Base-by-base conservation (phyloP, 192 early-diverging fungal genomes). In the Coemansia sp. region DNA sequence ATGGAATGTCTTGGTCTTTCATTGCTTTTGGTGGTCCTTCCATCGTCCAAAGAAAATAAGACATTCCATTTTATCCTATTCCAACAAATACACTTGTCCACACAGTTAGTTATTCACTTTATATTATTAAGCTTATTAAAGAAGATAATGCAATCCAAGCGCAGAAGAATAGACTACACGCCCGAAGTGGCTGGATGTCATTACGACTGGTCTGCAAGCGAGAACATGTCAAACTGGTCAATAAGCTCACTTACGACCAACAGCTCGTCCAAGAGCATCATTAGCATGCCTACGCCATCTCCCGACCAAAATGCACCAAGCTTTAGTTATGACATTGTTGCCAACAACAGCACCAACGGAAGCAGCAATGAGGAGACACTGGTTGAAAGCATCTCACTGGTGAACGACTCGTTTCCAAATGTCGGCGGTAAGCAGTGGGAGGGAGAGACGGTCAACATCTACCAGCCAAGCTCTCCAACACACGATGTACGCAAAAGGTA, bases 321-420 rank as follows among this genome's bases (percentile, higher is more conserved):
- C 19, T 21, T 26, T 21, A 72, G 21, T 40, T 26, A 26, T 26
- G 26, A 26, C 26, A 26, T 26, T 26, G 26, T 26, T 26, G 9
- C 8, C 8, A 52, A 42, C n/a, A 65, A 57, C 22, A 39, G 43
- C 54, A 66, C 40, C 41, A 67, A 57, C 12, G 11, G 11, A 7
- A 66, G 64, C 61, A 62, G 61, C 61, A 72, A 72, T 19, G 45
- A 66, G 4, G 64, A 72, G 2, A 72, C 65, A 19, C 65, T 72
- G 0, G 42, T 60, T 40, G 60, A 18, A 12, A 32, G 58, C 36
- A 52, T 58, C 4, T 47, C 63, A 13, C 11, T 48, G 0, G 71
- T 49, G 56, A 13, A 39, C 39, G 36, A 59, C 39, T 6, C n/a
- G 36, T 59, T 59, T 37, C 57, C 57, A 41, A 41, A 59, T 15